A percentile compares a stretch with the other conserved stretches of the same genome.
Conservation (phyloP, 495 filamentous ascomycete genomes). For the Hypoxylon lenormandii region DNA sequence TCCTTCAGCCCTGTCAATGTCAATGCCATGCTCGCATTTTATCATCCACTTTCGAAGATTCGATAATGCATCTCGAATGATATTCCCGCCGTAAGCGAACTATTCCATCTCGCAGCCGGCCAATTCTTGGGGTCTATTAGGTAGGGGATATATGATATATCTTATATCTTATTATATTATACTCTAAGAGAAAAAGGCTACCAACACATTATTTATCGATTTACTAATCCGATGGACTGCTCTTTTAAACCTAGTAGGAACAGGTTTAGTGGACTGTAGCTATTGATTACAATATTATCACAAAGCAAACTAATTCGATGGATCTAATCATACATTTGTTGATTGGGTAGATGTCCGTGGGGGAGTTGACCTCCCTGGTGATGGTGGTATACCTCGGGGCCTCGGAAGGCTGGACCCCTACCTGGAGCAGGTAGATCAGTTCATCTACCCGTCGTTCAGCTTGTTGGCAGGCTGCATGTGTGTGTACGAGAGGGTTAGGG, state of each 20-base stretch:
- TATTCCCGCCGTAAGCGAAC: too few relatives aligned
- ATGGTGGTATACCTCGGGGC: conserved; percentile 35
- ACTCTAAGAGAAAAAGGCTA: too few relatives aligned
- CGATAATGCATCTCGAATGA: background rate
- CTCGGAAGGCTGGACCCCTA: conserved; percentile 41
- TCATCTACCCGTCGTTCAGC: conserved; percentile 34
- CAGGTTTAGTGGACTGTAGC: conserved; percentile 18
- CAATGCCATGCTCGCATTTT: conserved; percentile 15
- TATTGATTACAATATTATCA: conserved; percentile 45
- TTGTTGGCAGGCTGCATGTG: background rate
- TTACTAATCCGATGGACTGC: conserved; percentile 13
- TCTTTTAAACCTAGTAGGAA: conserved; percentile 14
- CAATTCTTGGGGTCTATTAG: too few relatives aligned
- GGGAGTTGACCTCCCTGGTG: conserved; percentile 30
- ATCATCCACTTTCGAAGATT: background rate
- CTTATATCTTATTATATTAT: too few relatives aligned
- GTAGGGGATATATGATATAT: too few relatives aligned
- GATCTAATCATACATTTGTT: conserved; percentile 14
- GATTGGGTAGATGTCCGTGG: conserved; percentile 33
- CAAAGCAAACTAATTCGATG: conserved; percentile 36
- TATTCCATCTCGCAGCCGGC: too few relatives aligned
- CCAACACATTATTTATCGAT: conserved; percentile 7
- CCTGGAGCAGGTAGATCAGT: conserved; percentile 30
- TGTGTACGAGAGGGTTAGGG: conserved; percentile 17
- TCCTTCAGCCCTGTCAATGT: conserved; percentile 39